Evolutionary conservation across 2,329 filamentous ascomycete species (phyloP), one percentile per base, ranked within the genome.

Genomic region (Ophiostoma triangulosporum): DNA sequence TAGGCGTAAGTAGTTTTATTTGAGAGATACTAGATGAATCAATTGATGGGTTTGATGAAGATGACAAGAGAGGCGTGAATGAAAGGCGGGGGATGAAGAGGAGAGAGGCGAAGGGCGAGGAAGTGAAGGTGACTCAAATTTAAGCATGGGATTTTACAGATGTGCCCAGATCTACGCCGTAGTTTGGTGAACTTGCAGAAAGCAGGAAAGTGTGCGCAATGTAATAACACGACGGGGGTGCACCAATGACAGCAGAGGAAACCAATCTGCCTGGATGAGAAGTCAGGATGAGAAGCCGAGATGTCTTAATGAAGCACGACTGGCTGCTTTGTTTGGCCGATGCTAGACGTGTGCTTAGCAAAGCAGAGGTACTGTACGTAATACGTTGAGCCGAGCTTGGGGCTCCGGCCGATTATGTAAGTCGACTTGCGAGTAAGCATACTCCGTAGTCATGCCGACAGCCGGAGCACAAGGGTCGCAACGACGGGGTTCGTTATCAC

Each of bases 161-260:
- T 48, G 46, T 48, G 46, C 46, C 46, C 46, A 48, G 46, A 48
- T 48, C 46, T 48, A 48, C 46, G 29, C 27, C 17, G 46, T 48
- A 48, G 46, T 32, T 48, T 48, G 27, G 46, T 48, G 46, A 48
- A 48, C 46, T 48, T 24, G 46, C 46, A 48, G 46, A 48, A 20
- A 31, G 43, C 43, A 48, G 43, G 33, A 33, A 33, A 33, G 29
- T n/a, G 45, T 33, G 45, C 45, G 29, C 26, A 48, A 5, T 22
- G 29, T 11, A 15, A 32, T 48, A 31, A 48, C 14, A 33, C 29
- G 17, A 22, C 7, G 14, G 4, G 6, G 9, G 46, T 12, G 15
- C 20, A 43, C 38, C 46, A 31, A 31, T 20, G 12, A 20, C 26
- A 22, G 8, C 8, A 24, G 27, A 24, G 29, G 4, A 24, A 32